phyloP scores from a whole-genome alignment of 73 alveolate genomes.

The Paramecium sonneborni region DNA sequence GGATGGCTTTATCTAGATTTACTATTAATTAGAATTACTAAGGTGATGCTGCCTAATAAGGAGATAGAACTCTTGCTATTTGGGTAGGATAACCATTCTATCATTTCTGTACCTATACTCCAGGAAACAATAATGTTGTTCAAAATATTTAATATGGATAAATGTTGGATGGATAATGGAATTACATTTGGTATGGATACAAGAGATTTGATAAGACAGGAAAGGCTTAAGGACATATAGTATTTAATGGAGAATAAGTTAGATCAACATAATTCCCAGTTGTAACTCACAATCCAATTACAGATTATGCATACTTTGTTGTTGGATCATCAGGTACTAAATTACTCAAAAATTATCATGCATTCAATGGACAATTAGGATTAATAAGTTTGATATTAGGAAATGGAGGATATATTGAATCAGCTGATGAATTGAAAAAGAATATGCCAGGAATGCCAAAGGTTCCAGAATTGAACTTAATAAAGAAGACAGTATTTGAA shows the following conservation, averaged over 20 bases:
- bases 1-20: conserved; percentile 51
- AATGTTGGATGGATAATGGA: conserved; percentile 64
- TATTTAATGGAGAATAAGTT: background rate
- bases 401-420: background rate
- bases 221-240: background rate
- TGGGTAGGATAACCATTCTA: conserved; percentile 42
- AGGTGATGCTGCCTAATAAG: conserved; percentile 36
- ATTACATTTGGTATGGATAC: conserved; percentile 22
- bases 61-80: conserved; percentile 41
- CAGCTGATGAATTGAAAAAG: background rate
- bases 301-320: background rate
- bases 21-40: background rate
- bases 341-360: background rate
- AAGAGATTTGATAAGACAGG: conserved; percentile 10
- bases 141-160: background rate
- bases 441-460: background rate
- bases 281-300: background rate
- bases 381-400: background rate
- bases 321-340: conserved; percentile 39
- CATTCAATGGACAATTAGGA: conserved; percentile 22
- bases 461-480: background rate
- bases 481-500: background rate
- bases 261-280: conserved; percentile 24
- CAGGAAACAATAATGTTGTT: background rate
- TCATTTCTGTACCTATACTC: background rate